Evolutionary conservation across 148 eudicot species (phyloP).

Genomic region (Fallopia convolvulus): DNA sequence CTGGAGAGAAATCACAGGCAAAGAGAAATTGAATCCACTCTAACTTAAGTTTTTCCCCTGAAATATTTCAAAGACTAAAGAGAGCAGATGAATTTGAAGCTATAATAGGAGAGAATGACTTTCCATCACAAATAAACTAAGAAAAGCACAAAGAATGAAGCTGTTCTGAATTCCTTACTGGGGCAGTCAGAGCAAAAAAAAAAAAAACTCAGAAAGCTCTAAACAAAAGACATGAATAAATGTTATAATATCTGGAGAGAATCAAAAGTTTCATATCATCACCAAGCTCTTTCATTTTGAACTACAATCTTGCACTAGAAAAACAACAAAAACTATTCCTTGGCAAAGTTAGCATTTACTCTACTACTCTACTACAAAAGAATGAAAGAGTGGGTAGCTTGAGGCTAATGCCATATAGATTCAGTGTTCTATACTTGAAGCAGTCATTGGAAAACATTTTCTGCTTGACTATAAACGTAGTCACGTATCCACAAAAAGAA

Average conservation of each 20-base stretch:
- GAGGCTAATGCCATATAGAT: background rate
- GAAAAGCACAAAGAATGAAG: background rate
- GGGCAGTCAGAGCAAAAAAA: background rate
- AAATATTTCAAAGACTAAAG: background rate
- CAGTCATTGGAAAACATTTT: background rate
- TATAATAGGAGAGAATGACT: background rate
- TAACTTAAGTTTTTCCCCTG: background rate
- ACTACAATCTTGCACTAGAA: constrained; percentile 4
- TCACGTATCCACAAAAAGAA: constrained; percentile 4
- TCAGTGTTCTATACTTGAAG: background rate
- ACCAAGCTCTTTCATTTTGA: background rate
- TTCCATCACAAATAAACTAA: background rate
- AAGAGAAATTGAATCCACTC: background rate
- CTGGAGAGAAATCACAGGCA: background rate
- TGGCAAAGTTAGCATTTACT: background rate
- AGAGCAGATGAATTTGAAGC: background rate
- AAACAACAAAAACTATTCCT: background rate
- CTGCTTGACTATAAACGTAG: background rate
- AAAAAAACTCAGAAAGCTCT: background rate
- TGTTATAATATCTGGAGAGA: background rate
- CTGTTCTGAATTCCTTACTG: background rate
- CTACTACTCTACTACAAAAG: background rate
- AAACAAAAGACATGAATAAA: background rate
- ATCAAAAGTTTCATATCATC: background rate
- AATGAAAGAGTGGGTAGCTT: background rate